Conservation (phyloP, 306 rosid species). For the Quercus rubra region DNA sequence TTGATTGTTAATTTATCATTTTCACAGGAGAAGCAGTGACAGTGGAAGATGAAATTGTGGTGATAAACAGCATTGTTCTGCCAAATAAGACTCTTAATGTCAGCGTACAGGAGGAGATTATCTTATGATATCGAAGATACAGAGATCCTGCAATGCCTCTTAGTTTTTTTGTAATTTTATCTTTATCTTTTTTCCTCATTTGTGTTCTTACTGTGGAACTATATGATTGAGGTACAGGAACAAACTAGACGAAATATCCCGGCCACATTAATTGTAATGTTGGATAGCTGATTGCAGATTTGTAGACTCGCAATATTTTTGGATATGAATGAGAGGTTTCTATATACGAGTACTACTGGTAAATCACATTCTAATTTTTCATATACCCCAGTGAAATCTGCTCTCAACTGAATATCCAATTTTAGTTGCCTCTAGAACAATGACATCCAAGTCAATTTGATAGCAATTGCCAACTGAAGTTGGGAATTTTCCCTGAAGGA, state of each 20-base stretch:
- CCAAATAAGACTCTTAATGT: conserved; percentile 88
- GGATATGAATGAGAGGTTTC: background rate
- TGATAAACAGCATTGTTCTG: conserved; percentile 82
- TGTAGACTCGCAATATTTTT: conserved; percentile 10
- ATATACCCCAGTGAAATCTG: background rate
- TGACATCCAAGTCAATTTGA: background rate
- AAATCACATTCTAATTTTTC: background rate
- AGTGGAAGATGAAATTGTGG: conserved; percentile 92
- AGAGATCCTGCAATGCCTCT: conserved; percentile 9
- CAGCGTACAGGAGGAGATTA: conserved; percentile 88
- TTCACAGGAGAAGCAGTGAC: conserved; percentile 79
- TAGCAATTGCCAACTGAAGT: background rate
- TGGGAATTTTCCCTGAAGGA: background rate
- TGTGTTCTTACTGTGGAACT: background rate
- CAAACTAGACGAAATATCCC: background rate
- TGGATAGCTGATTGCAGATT: background rate
- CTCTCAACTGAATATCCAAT: background rate
- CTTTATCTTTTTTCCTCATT: background rate
- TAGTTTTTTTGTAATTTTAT: background rate
- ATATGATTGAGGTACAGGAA: background rate
- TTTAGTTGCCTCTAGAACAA: background rate
- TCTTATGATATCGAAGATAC: conserved; percentile 34
- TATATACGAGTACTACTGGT: background rate
- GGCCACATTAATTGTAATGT: background rate
- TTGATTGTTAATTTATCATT: conserved; percentile 16